A percentile compares a stretch with the other conserved stretches of the same genome.
Evolutionary conservation across 2,329 filamentous ascomycete species (phyloP).

Genomic region (Monilinia fructicola): DNA sequence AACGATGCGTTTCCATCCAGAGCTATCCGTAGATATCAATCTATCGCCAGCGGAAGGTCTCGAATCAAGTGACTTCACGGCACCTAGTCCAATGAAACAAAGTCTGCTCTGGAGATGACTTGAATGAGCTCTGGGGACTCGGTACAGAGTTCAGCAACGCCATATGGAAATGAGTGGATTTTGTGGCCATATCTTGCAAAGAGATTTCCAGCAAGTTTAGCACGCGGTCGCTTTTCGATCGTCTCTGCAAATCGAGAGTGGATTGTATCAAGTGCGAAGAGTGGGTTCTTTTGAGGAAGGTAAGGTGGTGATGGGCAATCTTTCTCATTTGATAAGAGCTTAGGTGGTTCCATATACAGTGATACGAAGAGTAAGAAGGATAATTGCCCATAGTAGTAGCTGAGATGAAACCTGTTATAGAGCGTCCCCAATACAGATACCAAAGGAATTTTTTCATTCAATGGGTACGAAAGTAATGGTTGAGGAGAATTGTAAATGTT

Average conservation of each 20-base stretch:
- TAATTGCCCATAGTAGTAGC: too few relatives aligned
- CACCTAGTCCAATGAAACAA: conserved; percentile 46
- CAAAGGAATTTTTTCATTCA: too few relatives aligned
- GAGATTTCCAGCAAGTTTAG: neutral
- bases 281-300: conserved; percentile 11
- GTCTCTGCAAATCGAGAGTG: conserved; percentile 29
- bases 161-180: conserved; percentile 12
- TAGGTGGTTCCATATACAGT: neutral
- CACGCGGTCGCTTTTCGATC: conserved; percentile 16
- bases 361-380: too few relatives aligned
- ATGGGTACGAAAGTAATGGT: too few relatives aligned
- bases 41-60: conserved; percentile 22
- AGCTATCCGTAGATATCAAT: neutral
- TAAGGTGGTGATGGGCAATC: neutral
- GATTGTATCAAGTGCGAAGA: conserved; percentile 6
- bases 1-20: conserved; percentile 17
- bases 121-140: conserved; percentile 29
- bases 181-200: conserved; percentile 8
- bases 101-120: conserved; percentile 22
- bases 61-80: conserved; percentile 45
- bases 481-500: too few relatives aligned
- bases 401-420: too few relatives aligned
- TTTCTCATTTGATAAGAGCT: neutral
- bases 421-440: too few relatives aligned
- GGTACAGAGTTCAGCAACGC: neutral